Evolutionary conservation across 192 early-diverging fungal genomes (phyloP), one percentile per base, ranked within the genome.

Genomic region (Chytriomyces sp.): DNA sequence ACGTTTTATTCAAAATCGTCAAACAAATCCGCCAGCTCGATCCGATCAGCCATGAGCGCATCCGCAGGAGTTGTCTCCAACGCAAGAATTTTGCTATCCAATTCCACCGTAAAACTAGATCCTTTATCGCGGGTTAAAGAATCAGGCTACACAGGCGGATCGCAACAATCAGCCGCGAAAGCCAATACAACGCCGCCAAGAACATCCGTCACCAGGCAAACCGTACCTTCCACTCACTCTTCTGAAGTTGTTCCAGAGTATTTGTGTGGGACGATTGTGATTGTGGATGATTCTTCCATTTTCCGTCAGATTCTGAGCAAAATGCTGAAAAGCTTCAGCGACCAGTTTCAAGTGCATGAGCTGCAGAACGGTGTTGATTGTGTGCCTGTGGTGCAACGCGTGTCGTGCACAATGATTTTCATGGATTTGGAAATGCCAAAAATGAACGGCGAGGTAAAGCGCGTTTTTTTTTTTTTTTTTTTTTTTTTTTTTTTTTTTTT

Each of bases 341-440:
- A 46, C 13, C 8, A 26, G 20, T 46, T 74, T 16, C 67, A 74
- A 23, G 45, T 75, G 3, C 75, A 75, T 60, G 76, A 81, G 61
- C 65, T 66, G 11, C 26, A 23, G 5, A 70, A 78, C 43, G 76
- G 76, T 11, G 65, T 50, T 18, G 80, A 81, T 24, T 76, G 76
- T 2, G 35, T 81, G 11, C 7, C 45, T 20, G 3, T 65, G 23
- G 72, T 76, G 64, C 72, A 78, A 18, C 60, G 60, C 64, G 68
- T 44, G 9, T 35, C 35, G 5, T 75, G 73, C 57, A 67, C 44
- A 20, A 50, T 81, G 35, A 78, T 81, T 43, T 81, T 81, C 53
- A 81, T 81, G 80, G 80, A 81, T 57, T 63, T 81, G 70, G 80
- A 81, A 75, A 81, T 81, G 80, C 80, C 75, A 49, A 70, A 65